phyloP scores from a whole-genome alignment of 805 yeast genomes.

The Cyberlindnera misumaiensis region DNA sequence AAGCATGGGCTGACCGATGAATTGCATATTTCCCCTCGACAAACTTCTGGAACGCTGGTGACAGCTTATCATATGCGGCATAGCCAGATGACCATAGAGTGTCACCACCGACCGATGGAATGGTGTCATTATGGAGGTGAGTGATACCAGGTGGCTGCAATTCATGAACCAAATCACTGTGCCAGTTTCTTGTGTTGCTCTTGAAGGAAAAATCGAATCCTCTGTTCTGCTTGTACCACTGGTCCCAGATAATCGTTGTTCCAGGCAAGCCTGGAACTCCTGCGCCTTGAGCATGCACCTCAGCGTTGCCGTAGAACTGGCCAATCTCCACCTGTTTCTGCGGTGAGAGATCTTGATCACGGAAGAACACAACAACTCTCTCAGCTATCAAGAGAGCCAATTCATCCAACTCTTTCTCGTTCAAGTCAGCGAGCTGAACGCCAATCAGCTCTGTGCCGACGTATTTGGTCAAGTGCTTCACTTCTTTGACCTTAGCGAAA shows the following conservation, averaged over 20 bases:
- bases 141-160: slow-evolving; percentile 49
- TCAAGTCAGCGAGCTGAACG: slow-evolving; percentile 35
- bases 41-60: slow-evolving; percentile 43
- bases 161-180: slow-evolving; percentile 50
- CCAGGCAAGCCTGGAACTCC: slow-evolving; percentile 21
- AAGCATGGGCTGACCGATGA: slow-evolving; percentile 33
- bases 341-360: slow-evolving; percentile 15
- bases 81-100: slow-evolving; percentile 50
- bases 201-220: slow-evolving; percentile 2
- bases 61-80: slow-evolving; percentile 49
- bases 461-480: slow-evolving; percentile 36
- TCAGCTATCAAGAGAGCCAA: slow-evolving; percentile 41
- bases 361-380: slow-evolving; percentile 44
- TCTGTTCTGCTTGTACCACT: slow-evolving; percentile 19
- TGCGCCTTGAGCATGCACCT: slow-evolving; percentile 32
- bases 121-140: slow-evolving; percentile 42
- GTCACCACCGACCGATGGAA: slow-evolving; percentile 47
- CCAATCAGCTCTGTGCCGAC: slow-evolving; percentile 46
- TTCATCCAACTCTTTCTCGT: slow-evolving; percentile 39
- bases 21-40: slow-evolving; percentile 47
- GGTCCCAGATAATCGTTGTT: slow-evolving; percentile 30
- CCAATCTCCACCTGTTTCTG: slow-evolving; percentile 14
- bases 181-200: slow-evolving; percentile 22
- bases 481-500: slow-evolving; percentile 35
- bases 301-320: slow-evolving; percentile 25